These are phyloP conservation scores for Penicillium vulpinum DNA, from an alignment of 2,329 filamentous ascomycete genomes.

Conservation along the genomic window DNA sequence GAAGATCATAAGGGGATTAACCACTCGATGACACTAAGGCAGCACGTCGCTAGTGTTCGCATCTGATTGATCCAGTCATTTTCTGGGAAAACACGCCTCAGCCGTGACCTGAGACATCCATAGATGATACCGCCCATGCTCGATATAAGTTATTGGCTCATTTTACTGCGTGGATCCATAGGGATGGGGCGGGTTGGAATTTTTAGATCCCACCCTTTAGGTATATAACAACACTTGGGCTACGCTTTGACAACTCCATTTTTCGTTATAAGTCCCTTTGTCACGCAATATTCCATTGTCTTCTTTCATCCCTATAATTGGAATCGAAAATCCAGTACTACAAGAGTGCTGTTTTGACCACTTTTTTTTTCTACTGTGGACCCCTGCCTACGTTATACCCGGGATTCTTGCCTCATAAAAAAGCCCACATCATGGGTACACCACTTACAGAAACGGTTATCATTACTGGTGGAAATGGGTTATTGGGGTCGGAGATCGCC, in stretches of 20 bases:
- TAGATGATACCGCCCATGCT: constrained; percentile 14
- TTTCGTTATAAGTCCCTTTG: not conserved
- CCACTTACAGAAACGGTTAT: constrained; percentile 39
- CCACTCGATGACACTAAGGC: constrained; percentile 13
- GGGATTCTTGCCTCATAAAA: not conserved
- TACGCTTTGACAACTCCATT: not conserved
- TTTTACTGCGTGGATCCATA: not conserved
- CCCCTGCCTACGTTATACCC: not conserved
- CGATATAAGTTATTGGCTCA: constrained; percentile 13
- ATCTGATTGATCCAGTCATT: constrained; percentile 23
- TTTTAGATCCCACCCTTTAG: constrained; percentile 7
- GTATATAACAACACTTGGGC: constrained; percentile 9
- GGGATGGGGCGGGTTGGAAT: constrained; percentile 9
- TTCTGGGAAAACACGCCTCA: constrained; percentile 14
- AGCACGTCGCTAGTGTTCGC: constrained; percentile 12
- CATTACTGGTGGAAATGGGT: constrained; percentile 39
- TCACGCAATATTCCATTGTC: constrained; percentile 7
- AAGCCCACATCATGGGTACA: constrained; percentile 29
- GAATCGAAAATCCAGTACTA: not conserved
- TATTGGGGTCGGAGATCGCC: constrained; percentile 38
- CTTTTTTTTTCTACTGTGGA: not conserved
- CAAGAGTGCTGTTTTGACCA: not conserved
- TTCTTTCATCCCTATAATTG: constrained; percentile 2
- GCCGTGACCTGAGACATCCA: constrained; percentile 21
- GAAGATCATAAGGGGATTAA: not conserved